These are phyloP conservation scores for Trichomonascus vanleenenianus DNA, from an alignment of 805 yeast genomes.

Conservation along the genomic window DNA sequence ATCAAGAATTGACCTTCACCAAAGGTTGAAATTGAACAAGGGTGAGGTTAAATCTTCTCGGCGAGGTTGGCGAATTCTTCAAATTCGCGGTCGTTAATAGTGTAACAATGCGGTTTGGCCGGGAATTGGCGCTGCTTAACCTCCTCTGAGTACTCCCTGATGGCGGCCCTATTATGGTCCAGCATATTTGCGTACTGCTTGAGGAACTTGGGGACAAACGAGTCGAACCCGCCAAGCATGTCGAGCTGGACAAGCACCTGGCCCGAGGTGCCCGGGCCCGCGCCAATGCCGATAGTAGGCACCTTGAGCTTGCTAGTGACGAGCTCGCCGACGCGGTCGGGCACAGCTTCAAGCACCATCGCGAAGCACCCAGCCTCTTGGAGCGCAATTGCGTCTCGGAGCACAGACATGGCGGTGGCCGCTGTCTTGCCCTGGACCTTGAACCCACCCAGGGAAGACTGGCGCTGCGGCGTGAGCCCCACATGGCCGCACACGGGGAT, in stretches of 20 bases:
- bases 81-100: conserved; percentile 57
- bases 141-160: conserved; percentile 50
- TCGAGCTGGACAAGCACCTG: conserved; percentile 89
- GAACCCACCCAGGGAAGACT: conserved; percentile 75
- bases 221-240: conserved; percentile 56
- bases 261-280: conserved; percentile 77
- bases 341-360: conserved; percentile 79
- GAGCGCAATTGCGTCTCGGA: conserved; percentile 59
- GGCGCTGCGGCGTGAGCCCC: conserved; percentile 87
- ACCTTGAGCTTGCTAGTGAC: conserved; percentile 54
- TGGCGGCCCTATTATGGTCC: conserved; percentile 41
- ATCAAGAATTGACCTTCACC: too few species aligned
- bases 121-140: conserved; percentile 57
- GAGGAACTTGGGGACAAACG: conserved; percentile 61
- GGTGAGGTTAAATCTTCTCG: background rate
- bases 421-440: conserved; percentile 69
- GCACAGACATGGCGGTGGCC: conserved; percentile 46
- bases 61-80: conserved; percentile 31
- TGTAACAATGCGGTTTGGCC: conserved; percentile 54
- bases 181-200: conserved; percentile 54
- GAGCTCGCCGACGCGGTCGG: conserved; percentile 56
- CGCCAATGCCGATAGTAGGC: conserved; percentile 95
- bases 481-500: conserved; percentile 88
- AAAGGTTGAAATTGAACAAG: too few species aligned
- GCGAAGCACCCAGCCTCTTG: conserved; percentile 73